A percentile compares a stretch with the other conserved stretches of the same genome.
Conservation (phyloP, 2,329 filamentous ascomycete genomes). For the Phoma herbarum region DNA sequence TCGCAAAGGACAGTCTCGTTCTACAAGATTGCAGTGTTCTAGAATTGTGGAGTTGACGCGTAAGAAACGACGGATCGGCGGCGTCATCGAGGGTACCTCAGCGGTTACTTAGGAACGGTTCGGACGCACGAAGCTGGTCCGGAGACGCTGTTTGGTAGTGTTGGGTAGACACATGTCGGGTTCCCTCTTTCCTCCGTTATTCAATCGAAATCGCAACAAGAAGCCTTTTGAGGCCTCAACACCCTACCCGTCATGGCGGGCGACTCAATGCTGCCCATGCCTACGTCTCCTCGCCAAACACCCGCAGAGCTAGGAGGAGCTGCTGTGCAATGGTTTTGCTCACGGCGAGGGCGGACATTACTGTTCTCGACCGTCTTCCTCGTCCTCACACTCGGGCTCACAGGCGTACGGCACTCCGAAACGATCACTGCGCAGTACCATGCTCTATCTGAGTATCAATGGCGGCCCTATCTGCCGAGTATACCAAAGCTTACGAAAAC, state of each 20-base stretch:
- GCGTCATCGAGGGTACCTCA: slow-evolving; percentile 9
- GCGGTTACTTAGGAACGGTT: background rate
- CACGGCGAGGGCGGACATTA: slow-evolving; percentile 42
- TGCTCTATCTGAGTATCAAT: slow-evolving; percentile 41
- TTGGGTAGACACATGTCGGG: background rate
- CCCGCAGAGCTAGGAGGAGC: slow-evolving; percentile 38
- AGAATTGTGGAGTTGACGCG: slow-evolving; percentile 18
- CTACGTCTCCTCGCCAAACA: slow-evolving; percentile 38
- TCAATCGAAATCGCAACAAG: background rate
- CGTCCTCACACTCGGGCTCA: slow-evolving; percentile 29
- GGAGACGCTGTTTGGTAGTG: background rate
- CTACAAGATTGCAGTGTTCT: slow-evolving; percentile 12
- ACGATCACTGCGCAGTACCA: slow-evolving; percentile 40
- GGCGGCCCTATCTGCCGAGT: slow-evolving; percentile 39
- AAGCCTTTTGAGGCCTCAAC: slow-evolving; percentile 1
- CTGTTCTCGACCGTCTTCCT: slow-evolving; percentile 33
- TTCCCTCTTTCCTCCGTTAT: background rate
- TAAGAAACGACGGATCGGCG: slow-evolving; percentile 17
- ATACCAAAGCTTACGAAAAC: slow-evolving; percentile 37
- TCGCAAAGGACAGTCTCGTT: slow-evolving; percentile 4
- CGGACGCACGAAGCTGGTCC: slow-evolving; percentile 3
- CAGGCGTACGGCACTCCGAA: slow-evolving; percentile 24
- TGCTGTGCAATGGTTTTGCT: slow-evolving; percentile 41
- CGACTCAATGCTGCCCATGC: slow-evolving; percentile 36
- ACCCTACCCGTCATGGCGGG: slow-evolving; percentile 29